Base-by-base conservation (phyloP, 2,329 filamentous ascomycete species). In the Dichotomopilus funicola region DNA sequence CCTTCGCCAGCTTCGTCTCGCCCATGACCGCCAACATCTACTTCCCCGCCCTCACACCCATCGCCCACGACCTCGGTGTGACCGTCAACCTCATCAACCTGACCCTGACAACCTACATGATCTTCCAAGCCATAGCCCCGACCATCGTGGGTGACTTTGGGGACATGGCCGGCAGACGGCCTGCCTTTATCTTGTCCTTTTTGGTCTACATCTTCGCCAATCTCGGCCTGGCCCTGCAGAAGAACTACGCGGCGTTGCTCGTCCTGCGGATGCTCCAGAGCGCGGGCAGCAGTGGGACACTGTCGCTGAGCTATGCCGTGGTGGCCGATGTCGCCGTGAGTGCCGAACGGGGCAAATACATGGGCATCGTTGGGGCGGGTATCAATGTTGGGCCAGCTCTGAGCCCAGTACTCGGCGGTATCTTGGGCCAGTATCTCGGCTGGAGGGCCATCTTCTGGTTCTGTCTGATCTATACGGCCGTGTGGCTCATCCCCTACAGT, bases 361-460 rank as follows among this genome's bases (percentile, higher is more conserved):
- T 91, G 73, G 87, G 82, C 50, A 78, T 84, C 57, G 80, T 84
- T n/a, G 79, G 77, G 36, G 76, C 75, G 4, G 83, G 79, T 12
- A 73, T 79, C 53, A 81, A 84, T 3, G 64, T 87, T 35, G 78
- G 77, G 0, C 77, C 78, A 2, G 71, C 79, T 0, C 54, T 82
- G 4, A 77, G 81, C 0, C 84, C 86, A 0, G 76, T 86, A 1
- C 71, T 88, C 3, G 85, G 86, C 11, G 86, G 85, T 1, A 60
- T 88, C 1, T 68, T 89, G 13, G 76, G 77, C 13, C 73, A 86
- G 60, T 86, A 79, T 58, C 73, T 86, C 0, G 83, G 82, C 7
- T 89, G 85, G 85, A 72, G 79, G n/a, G 75, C 79, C 53, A 81
- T 87, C 54, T 88, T 88, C 63, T 88, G 84, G 84, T 86, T 87